Percentiles rank a stretch among this genome's conserved stretches.
phyloP scores from a whole-genome alignment of 192 early-diverging fungal species.

The Haplosporangium gracile region DNA sequence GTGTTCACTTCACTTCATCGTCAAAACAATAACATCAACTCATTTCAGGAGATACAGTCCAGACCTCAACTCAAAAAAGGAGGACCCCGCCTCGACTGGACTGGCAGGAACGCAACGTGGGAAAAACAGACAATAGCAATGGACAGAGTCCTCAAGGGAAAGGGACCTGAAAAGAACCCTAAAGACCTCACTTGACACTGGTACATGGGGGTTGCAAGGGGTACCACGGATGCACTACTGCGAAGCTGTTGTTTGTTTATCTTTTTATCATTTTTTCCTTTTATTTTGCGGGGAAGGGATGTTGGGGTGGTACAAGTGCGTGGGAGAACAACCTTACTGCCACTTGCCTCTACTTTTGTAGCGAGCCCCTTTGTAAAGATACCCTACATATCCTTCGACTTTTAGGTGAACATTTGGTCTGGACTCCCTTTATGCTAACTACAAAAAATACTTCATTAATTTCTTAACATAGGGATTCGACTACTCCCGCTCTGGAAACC shows the following conservation, averaged over 20 bases:
- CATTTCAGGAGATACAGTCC: background rate
- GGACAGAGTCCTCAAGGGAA: background rate
- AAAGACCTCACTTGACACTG: background rate
- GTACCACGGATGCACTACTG: background rate
- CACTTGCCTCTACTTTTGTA: background rate
- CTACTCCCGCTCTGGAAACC: constrained; percentile 88
- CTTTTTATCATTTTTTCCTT: background rate
- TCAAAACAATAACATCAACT: background rate
- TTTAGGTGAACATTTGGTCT: background rate
- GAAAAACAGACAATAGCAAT: background rate
- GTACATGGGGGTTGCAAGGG: background rate
- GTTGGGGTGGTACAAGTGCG: constrained; percentile 13
- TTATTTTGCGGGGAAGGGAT: background rate
- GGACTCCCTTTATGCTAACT: background rate
- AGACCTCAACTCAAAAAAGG: background rate
- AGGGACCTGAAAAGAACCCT: background rate
- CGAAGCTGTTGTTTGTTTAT: background rate
- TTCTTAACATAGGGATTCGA: constrained; percentile 67
- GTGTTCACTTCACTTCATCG: background rate
- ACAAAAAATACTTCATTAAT: background rate
- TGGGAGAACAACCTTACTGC: constrained; percentile 23
- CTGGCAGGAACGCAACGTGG: background rate
- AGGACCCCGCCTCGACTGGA: background rate
- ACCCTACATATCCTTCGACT: no score
- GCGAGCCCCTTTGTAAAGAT: background rate